Conservation (phyloP, 768 basidiomycete genomes). For the Chalciporus chontae region DNA sequence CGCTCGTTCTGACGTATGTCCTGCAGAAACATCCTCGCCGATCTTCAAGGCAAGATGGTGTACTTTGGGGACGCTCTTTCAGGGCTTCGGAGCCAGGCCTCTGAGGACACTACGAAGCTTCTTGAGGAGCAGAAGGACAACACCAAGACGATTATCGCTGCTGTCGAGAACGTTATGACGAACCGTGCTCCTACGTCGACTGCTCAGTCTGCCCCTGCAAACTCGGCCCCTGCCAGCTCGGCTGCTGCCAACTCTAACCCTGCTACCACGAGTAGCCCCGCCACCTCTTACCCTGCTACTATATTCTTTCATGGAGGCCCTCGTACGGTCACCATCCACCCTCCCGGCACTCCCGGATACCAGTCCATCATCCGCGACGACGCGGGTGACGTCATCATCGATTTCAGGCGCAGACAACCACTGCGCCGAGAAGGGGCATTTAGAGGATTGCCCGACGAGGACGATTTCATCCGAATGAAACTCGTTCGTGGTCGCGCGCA, state of each 20-base stretch:
- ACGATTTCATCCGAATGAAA: constrained; percentile 4
- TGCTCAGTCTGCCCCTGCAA: neutral
- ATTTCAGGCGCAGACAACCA: constrained; percentile 9
- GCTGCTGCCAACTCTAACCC: neutral
- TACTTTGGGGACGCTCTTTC: neutral
- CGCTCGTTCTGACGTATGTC: too few species aligned
- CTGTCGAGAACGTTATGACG: neutral
- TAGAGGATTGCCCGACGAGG: constrained; percentile 5
- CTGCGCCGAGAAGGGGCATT: constrained; percentile 22
- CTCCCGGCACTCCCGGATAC: constrained; percentile 12
- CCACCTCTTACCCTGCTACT: constrained; percentile 3
- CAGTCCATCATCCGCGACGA: constrained; percentile 17
- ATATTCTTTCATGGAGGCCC: constrained; percentile 20
- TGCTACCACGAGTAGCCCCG: neutral
- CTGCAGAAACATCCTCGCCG: too few species aligned
- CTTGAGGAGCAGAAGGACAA: neutral
- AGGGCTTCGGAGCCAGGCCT: neutral
- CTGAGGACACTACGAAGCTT: too few species aligned
- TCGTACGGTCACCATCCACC: constrained; percentile 22
- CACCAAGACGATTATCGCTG: neutral
- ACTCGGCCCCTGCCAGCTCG: neutral
- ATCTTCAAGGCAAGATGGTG: neutral
- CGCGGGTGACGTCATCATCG: constrained; percentile 12
- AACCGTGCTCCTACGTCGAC: neutral
- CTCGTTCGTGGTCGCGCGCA: constrained; percentile 14